Conservation (phyloP, 2,329 filamentous ascomycete species). For the Blumeriella jaapii region DNA sequence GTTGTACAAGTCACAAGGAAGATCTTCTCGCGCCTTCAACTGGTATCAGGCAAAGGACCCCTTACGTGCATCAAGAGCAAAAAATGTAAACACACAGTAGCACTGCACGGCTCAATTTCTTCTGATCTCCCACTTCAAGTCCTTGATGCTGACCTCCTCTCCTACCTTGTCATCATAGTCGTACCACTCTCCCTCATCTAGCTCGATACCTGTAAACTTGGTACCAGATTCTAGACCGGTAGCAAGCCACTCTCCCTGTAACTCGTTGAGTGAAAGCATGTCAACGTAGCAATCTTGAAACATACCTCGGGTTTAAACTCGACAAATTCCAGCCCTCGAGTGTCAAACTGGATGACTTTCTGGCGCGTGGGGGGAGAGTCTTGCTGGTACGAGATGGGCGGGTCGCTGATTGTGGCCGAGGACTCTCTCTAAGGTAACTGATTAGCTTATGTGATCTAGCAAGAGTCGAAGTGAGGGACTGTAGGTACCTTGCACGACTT, state of each 20-base stretch:
- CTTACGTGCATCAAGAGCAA: no score
- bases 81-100: background rate
- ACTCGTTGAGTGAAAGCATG: background rate
- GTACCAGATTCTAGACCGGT: slow-evolving; percentile 70
- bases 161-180: slow-evolving; percentile 93
- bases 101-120: slow-evolving; percentile 17
- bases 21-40: no score
- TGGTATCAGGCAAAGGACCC: no score
- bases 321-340: slow-evolving; percentile 81
- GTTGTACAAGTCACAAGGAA: no score
- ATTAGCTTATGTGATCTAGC: background rate
- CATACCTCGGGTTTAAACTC: slow-evolving; percentile 82
- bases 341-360: slow-evolving; percentile 85
- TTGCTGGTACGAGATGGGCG: slow-evolving; percentile 61
- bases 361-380: slow-evolving; percentile 60
- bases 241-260: slow-evolving; percentile 78
- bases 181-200: slow-evolving; percentile 90
- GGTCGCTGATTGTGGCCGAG: slow-evolving; percentile 69
- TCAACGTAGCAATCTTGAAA: background rate
- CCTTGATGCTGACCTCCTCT: slow-evolving; percentile 87
- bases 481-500: slow-evolving; percentile 86
- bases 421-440: slow-evolving; percentile 57
- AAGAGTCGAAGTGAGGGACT: background rate
- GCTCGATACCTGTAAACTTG: slow-evolving; percentile 71
- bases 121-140: slow-evolving; percentile 71